Evolutionary conservation across 202 grass and related monocot species (phyloP).

Genomic region (Setaria viridis): DNA sequence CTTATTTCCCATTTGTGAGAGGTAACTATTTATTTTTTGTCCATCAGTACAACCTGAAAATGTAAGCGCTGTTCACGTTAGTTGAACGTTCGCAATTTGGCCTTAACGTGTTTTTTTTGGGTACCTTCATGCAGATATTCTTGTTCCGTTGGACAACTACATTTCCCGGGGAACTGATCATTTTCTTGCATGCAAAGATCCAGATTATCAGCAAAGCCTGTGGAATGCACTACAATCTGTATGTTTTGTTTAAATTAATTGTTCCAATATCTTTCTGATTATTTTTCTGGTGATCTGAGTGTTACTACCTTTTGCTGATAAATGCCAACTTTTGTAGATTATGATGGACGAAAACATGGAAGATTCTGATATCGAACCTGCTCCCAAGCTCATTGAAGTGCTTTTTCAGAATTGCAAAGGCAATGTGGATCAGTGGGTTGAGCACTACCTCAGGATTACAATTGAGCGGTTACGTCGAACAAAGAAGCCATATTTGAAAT

Average conservation of each 20-base stretch:
- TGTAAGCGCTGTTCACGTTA: constrained; percentile 22
- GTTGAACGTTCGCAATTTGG: not conserved
- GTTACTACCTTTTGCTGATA: constrained; percentile 32
- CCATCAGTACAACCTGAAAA: not conserved
- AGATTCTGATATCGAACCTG: constrained; percentile 89
- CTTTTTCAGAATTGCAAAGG: constrained; percentile 94
- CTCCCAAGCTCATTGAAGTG: constrained; percentile 93
- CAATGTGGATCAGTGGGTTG: constrained; percentile 82
- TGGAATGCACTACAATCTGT: constrained; percentile 83
- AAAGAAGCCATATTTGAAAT: constrained; percentile 79
- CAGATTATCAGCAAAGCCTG: constrained; percentile 89
- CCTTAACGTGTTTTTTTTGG: not conserved
- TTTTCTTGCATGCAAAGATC: constrained; percentile 86
- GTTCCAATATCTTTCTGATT: not conserved
- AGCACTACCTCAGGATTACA: constrained; percentile 75
- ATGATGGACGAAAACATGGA: constrained; percentile 86
- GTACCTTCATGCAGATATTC: constrained; percentile 65
- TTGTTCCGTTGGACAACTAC: constrained; percentile 91
- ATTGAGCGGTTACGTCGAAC: constrained; percentile 70
- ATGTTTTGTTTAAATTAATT: constrained; percentile 33
- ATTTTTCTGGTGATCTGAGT: not conserved
- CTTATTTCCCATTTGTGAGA: not conserved
- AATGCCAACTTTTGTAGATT: constrained; percentile 56
- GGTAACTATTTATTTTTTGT: not conserved
- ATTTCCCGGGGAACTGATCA: constrained; percentile 78